Evolutionary conservation across 805 yeast genomes (phyloP).

Genomic region (Ogataea angusta): DNA sequence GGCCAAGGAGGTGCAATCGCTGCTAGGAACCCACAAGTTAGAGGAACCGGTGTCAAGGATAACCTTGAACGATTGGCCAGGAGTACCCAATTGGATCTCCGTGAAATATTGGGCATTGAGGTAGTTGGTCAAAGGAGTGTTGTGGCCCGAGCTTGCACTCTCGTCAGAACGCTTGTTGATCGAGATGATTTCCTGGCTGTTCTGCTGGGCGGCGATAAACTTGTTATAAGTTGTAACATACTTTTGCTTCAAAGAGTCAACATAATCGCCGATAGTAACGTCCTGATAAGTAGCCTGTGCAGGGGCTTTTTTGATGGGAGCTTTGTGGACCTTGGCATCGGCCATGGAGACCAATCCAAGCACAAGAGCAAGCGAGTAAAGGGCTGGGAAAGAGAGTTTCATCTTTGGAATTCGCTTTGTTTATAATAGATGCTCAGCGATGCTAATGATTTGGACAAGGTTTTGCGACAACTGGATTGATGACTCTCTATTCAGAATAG

Average conservation of each 20-base stretch:
- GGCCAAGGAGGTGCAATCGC: conserved; percentile 88
- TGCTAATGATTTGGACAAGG: not conserved
- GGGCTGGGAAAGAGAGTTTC: conserved; percentile 34
- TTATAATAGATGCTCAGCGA: not conserved
- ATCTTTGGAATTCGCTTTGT: conserved; percentile 11
- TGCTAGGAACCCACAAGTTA: conserved; percentile 93
- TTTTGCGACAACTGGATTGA: not conserved
- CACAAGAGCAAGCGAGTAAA: conserved; percentile 43
- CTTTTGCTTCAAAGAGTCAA: conserved; percentile 46
- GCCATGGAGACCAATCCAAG: conserved; percentile 31
- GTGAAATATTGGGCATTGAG: conserved; percentile 95
- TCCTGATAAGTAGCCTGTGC: conserved; percentile 45
- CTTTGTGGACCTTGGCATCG: conserved; percentile 44
- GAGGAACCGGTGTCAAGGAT: conserved; percentile 95
- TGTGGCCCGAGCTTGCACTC: conserved; percentile 45
- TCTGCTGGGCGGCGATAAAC: conserved; percentile 7
- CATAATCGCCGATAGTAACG: conserved; percentile 43
- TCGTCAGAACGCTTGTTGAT: conserved; percentile 30
- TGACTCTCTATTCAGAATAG: conserved; percentile 1
- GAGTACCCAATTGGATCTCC: conserved; percentile 88
- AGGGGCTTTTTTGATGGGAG: conserved; percentile 47
- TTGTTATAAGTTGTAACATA: conserved; percentile 41
- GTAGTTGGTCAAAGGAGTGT: conserved; percentile 87
- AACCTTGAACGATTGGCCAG: conserved; percentile 90
- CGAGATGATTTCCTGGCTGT: conserved; percentile 31